Percentiles rank a stretch among this genome's conserved stretches.
Conservation (phyloP, 1,284 basidiomycete species). For the Rhodotorula mucilaginosa region DNA sequence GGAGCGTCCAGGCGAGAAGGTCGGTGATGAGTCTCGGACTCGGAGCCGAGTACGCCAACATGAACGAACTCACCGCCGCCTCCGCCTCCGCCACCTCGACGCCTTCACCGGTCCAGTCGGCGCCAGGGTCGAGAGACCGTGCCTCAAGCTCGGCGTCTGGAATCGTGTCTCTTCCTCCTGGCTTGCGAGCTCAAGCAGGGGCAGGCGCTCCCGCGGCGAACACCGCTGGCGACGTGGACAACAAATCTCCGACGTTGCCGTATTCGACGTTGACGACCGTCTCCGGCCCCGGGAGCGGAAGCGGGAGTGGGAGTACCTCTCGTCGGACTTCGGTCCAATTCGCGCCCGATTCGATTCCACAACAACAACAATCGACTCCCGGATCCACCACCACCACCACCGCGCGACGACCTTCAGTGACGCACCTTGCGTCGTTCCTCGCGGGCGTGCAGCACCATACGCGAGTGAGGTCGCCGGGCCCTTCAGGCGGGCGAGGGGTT, state of each 20-base stretch:
- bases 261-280: background rate
- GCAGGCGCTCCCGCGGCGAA: too few species aligned
- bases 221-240: background rate
- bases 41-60: slow-evolving; percentile 31
- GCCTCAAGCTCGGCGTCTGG: background rate
- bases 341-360: background rate
- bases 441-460: slow-evolving; percentile 39
- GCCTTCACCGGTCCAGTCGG: background rate
- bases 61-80: slow-evolving; percentile 21
- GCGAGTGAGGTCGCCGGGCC: slow-evolving; percentile 30
- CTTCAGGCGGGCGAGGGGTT: slow-evolving; percentile 34
- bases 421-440: slow-evolving; percentile 38
- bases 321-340: slow-evolving; percentile 15
- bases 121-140: background rate
- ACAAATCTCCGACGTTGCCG: background rate
- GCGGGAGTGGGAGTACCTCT: background rate
- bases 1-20: slow-evolving; percentile 22
- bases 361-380: background rate
- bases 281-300: background rate
- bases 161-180: too few species aligned
- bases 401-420: slow-evolving; percentile 21
- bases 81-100: background rate
- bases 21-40: slow-evolving; percentile 27
- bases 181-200: too few species aligned
- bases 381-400: background rate